Base-by-base conservation (phyloP, 2,329 filamentous ascomycete genomes). In the Verticillium klebahnii region DNA sequence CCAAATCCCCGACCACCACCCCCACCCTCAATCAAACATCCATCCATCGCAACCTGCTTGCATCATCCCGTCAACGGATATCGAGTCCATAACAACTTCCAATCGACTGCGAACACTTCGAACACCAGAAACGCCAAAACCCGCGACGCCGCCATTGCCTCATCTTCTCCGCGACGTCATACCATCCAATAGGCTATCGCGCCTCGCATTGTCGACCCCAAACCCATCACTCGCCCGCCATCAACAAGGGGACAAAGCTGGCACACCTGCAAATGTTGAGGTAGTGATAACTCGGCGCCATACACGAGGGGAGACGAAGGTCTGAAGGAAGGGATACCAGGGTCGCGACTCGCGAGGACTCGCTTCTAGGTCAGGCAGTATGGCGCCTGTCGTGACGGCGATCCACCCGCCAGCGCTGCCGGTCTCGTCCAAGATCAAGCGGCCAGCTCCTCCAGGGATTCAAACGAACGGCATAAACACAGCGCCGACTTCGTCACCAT, bases 361-460 rank as follows among this genome's bases (percentile, higher is more conserved):
- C 19, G n/a, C 45, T 19, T 52, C 45, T 11, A 23, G 45, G 19
- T 52, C 45, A 52, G 45, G 45, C 45, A 56, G 54, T 67, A 87
- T 87, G 84, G 82, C 83, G 72, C 82, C 84, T 64, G 79, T 83
- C 70, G 81, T 82, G 70, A 79, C 82, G 63, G 77, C 79, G 61
- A 66, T 75, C 59, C 77, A 77, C 67, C 77, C 78, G 62, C 58
- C 58, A 45, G 40, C 36, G 29, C n/a, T 59, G 12, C 69, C 71
- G 23, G 77, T 74, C 68, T 70, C 75, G 67, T 73, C 73, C 67
- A 92, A 92, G 76, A 82, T 85, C 66, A 92, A 92, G 77, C 87
- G 89, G 39, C 87, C 87, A 64, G 79, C 84, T 59, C 86, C 87
- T 40, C 82, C 88, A 56, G 83, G 86, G 55, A 85, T 89, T 62